Conservation (phyloP, 106 monocot genomes). For the Platanthera guangdongensis region DNA sequence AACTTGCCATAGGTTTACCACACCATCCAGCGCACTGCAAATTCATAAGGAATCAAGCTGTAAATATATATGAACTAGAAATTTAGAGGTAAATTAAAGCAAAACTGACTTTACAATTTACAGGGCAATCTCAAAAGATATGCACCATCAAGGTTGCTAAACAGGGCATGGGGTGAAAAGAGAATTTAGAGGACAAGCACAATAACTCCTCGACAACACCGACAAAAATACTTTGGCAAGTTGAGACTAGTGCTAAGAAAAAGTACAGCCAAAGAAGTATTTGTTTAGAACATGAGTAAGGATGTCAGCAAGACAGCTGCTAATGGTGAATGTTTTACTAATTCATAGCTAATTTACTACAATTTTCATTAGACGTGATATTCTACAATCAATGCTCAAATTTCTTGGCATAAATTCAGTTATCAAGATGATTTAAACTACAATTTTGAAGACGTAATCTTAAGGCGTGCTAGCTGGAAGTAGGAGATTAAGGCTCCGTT, state of each 20-base stretch:
- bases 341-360: background rate
- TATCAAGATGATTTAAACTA: background rate
- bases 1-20: slow-evolving; percentile 60
- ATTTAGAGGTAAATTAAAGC: background rate
- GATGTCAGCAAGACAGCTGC: background rate
- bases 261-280: background rate
- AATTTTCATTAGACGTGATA: background rate
- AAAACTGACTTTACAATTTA: background rate
- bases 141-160: background rate
- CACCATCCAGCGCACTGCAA: slow-evolving; percentile 66
- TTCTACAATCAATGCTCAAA: slow-evolving; percentile 1
- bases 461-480: background rate
- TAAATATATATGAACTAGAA: slow-evolving; percentile 8
- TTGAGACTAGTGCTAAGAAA: background rate
- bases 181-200: background rate
- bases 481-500: background rate
- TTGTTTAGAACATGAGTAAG: background rate
- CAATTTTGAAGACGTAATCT: background rate
- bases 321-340: background rate
- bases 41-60: slow-evolving; percentile 8
- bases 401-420: background rate
- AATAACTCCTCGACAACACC: background rate
- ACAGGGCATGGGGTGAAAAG: background rate
- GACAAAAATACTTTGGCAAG: background rate
- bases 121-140: background rate